Evolutionary conservation across 345 rosid genomes (phyloP), one percentile per base, ranked within the genome.

Genomic region (Lepidium africanum): DNA sequence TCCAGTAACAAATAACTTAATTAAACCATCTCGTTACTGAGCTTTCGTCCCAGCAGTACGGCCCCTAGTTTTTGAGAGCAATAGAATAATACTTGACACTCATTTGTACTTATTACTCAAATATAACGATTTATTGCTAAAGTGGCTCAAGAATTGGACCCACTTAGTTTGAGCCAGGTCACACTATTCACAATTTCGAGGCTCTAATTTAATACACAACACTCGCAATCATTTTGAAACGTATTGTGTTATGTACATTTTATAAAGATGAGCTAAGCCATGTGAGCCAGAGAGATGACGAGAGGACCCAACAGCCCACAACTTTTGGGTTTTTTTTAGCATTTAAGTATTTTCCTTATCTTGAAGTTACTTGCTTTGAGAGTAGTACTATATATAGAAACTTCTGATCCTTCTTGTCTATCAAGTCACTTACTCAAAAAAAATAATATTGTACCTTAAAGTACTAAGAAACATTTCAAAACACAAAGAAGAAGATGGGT

Each of bases 301-400:
- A 5, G 47, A 66, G 67, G 77, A 33, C 54, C 72, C 72, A 59
- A 33, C 54, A 65, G 77, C 72, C 72, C 77, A 73, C 67, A 73
- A 25, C 56, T 41, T 73, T 73, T 51, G 60, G 70, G 19, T 72
- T 41, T 39, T 8, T 64, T 72, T 17, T 2, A 33, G 53, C 66
- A 32, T 57, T 40, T 5, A 57, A 38, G 35, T 37, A 2, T 58
- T 49, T 72, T 49, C 47, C 60, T 73, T 58, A 65, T 50, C 60
- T 57, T 58, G 46, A 73, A 73, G 46, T 32, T 65, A 62, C 62
- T 33, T 33, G 7, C 46, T 33, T 21, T 11, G 11, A 43, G 41
- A 39, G 56, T 11, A 56, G 59, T 48, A 59, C 72, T 73, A 73
- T 73, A 73, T 21, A 73, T 58, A 73, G 33, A 73, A 33, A 49